Percentiles rank a stretch among this genome's conserved stretches.
phyloP scores from a whole-genome alignment of 2,329 filamentous ascomycete species.

The Colletotrichum eleusines region DNA sequence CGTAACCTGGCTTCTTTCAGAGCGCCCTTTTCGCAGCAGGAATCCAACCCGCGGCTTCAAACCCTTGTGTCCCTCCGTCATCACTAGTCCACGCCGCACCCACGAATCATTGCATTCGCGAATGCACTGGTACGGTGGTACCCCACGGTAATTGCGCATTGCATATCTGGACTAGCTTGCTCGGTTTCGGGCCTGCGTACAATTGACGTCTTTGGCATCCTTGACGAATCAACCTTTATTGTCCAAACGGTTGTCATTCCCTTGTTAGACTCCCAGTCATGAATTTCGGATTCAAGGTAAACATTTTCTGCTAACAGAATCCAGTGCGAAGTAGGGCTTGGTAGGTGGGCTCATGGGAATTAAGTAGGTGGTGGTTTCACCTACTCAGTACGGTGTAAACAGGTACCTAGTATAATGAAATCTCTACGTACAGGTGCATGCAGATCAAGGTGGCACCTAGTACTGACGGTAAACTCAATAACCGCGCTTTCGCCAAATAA shows the following conservation, averaged over 20 bases:
- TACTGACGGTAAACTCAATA: conserved; percentile 14
- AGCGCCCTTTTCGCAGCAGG: conserved; percentile 3
- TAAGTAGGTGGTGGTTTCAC: conserved; percentile 5
- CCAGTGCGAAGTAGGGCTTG: background rate
- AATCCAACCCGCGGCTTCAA: background rate
- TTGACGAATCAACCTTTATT: conserved; percentile 22
- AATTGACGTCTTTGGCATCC: conserved; percentile 35
- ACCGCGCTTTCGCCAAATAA: background rate
- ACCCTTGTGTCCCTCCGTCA: conserved; percentile 25
- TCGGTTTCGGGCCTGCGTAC: conserved; percentile 15
- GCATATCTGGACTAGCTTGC: conserved; percentile 26
- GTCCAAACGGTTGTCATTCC: background rate
- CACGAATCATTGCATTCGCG: conserved; percentile 17
- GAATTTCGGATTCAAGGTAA: background rate
- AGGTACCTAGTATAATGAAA: background rate
- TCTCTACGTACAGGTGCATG: background rate
- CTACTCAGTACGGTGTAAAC: too few species aligned
- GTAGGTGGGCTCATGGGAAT: background rate
- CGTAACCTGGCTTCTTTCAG: conserved; percentile 22
- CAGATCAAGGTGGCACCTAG: conserved; percentile 8
- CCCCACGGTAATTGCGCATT: conserved; percentile 37
- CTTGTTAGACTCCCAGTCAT: background rate
- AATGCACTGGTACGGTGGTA: conserved; percentile 8
- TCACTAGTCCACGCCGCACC: conserved; percentile 2
- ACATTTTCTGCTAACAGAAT: background rate